Evolutionary conservation across 2,329 filamentous ascomycete species (phyloP).

Genomic region (Emmonsiellopsis sp.): DNA sequence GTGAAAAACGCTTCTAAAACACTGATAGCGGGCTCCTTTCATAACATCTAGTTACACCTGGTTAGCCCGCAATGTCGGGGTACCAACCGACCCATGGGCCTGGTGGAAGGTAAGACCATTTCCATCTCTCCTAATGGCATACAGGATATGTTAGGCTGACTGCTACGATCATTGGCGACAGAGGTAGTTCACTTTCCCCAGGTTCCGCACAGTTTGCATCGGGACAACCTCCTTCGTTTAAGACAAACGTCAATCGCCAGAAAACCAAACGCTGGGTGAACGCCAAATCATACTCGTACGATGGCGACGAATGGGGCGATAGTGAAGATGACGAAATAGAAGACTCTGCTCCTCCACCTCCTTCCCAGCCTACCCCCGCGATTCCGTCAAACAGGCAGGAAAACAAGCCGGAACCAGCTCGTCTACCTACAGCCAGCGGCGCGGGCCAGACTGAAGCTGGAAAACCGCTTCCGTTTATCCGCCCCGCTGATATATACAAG

Average conservation of each 20-base stretch:
- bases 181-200: conserved; percentile 20
- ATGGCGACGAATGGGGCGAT: conserved; percentile 87
- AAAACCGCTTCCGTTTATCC: conserved; percentile 55
- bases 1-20: background rate
- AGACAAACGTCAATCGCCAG: conserved; percentile 75
- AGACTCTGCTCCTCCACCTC: conserved; percentile 43
- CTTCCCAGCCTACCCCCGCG: conserved; percentile 13
- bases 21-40: background rate
- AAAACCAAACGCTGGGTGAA: conserved; percentile 96
- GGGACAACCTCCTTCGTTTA: conserved; percentile 52
- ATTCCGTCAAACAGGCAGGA: conserved; percentile 1
- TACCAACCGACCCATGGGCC: conserved; percentile 7
- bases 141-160: background rate
- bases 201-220: conserved; percentile 13
- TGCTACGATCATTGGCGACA: conserved; percentile 1
- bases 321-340: conserved; percentile 56
- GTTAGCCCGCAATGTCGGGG: conserved; percentile 3
- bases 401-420: conserved; percentile 16
- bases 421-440: conserved; percentile 16
- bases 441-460: conserved; percentile 22
- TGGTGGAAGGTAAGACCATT: conserved; percentile 5
- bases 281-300: conserved; percentile 77
- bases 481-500: conserved; percentile 70
- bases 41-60: background rate
- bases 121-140: background rate